Conservation (phyloP, 495 filamentous ascomycete species). For the Staphylotrichum tortipilum region DNA sequence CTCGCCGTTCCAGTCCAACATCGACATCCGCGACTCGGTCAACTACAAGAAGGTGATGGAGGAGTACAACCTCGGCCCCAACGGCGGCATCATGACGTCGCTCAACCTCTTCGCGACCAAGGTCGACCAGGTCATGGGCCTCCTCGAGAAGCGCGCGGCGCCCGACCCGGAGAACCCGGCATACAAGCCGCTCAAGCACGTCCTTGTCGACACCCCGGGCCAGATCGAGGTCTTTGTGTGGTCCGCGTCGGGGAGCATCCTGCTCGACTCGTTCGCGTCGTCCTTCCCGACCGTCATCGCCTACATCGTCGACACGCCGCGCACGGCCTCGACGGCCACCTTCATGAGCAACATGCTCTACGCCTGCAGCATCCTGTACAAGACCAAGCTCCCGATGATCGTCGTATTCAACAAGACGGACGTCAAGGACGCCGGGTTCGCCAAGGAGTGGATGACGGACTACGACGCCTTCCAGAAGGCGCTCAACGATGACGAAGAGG, state of each 20-base stretch:
- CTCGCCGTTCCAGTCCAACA: conserved; percentile 97
- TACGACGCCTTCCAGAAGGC: conserved; percentile 93
- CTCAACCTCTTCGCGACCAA: conserved; percentile 96
- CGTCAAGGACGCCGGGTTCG: conserved; percentile 80
- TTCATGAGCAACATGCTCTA: conserved; percentile 99
- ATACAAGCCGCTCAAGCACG: conserved; percentile 63
- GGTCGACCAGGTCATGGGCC: conserved; percentile 81
- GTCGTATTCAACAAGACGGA: conserved; percentile 98
- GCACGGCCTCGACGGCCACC: conserved; percentile 82
- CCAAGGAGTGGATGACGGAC: conserved; percentile 99
- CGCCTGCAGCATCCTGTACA: conserved; percentile 95
- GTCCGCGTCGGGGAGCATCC: conserved; percentile 85
- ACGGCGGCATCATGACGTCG: conserved; percentile 94
- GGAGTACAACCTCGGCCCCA: conserved; percentile 94
- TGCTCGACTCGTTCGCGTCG: conserved; percentile 87
- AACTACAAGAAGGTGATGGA: conserved; percentile 99
- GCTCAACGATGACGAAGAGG: conserved; percentile 66
- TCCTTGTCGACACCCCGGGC: conserved; percentile 90
- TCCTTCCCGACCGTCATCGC: conserved; percentile 93
- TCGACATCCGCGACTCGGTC: conserved; percentile 96
- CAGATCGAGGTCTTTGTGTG: conserved; percentile 99
- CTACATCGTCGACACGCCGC: conserved; percentile 94
- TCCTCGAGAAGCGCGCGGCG: conserved; percentile 78
- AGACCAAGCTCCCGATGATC: conserved; percentile 96
- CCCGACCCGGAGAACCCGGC: conserved; percentile 53